Base-by-base conservation (phyloP, 257 asterid genomes). In the Paraleonurus japonicus region DNA sequence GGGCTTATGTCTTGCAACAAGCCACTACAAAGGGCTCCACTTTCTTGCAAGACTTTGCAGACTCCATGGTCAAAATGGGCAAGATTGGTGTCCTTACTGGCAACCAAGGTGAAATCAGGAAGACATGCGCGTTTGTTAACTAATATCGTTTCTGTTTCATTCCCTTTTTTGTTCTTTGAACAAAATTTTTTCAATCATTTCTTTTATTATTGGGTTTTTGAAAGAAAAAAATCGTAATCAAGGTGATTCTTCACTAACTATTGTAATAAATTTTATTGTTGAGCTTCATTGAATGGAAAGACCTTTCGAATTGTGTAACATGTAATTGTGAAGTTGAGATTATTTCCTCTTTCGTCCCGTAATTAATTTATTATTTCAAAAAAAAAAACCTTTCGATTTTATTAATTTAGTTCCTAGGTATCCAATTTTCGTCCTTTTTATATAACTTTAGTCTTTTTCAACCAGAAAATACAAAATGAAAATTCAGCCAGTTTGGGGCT, bases 1-100 rank as follows among this genome's bases (percentile, higher is more conserved):
- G 68, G 57, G 77, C 71, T 24, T 85, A 85, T 5, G 83, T 87
- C 4, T 24, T 50, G 9, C 33, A 10, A 4, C 88, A 85, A 23
- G 69, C 69, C 0, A 45, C 12, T 6, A 6, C 80, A 0, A 45
- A 67, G 27, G 80, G 82, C 0, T 19, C 73, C 0, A 65, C 78
- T 28, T 87, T 87, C 73, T 75, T 75, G 7, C 27, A 61, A 7
- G 90, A 87, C 30, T 84, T 87, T 28, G 85, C 81, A 0, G 9
- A 19, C 1, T 82, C 92, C 1, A 87, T 84, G 92, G 82, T 71
- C 45, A 87, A 77, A 64, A 82, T 86, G 89, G 89, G 89, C 4
- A 60, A 80, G 32, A 78, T 86, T 48, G 82, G 53, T 0, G 89
- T 86, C 5, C 76, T 82, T 2, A 86, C 89, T 0, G 92, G 92